phyloP scores from a whole-genome alignment of 2,329 filamentous ascomycete species.

The Purpureocillium takamizusanense region DNA sequence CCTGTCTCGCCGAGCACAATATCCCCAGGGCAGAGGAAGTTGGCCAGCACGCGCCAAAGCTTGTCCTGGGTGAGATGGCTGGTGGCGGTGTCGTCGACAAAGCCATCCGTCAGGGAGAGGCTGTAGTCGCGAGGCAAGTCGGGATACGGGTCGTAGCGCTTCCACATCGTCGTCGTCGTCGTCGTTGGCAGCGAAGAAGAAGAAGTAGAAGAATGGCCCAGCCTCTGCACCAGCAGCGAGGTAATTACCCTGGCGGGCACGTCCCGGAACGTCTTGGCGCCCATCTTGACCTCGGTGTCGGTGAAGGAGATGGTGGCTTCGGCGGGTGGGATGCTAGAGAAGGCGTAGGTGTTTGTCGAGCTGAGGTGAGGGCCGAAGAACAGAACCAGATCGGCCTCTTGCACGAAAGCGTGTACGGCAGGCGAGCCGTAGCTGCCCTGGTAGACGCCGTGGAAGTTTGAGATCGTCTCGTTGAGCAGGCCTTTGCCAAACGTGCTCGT shows the following conservation, averaged over 20 bases:
- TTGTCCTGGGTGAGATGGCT: constrained; percentile 10
- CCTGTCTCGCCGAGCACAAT: constrained; percentile 50
- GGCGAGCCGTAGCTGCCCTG: constrained; percentile 29
- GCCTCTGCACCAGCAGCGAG: constrained; percentile 10
- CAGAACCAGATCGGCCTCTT: constrained; percentile 33
- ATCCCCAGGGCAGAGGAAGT: constrained; percentile 41
- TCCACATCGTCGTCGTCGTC: constrained; percentile 11
- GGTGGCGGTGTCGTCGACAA: too few species aligned
- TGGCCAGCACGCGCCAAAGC: constrained; percentile 36
- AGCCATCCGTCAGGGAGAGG: constrained; percentile 22
- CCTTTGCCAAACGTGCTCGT: constrained; percentile 39
- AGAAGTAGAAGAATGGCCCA: too few species aligned
- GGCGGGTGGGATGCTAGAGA: constrained; percentile 24
- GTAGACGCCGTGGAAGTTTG: constrained; percentile 41
- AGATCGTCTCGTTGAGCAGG: constrained; percentile 35
- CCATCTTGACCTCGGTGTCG: constrained; percentile 20
- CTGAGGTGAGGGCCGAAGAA: constrained; percentile 36
- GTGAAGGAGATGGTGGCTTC: constrained; percentile 22
- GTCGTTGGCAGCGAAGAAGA: too few species aligned
- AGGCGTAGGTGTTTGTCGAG: constrained; percentile 33
- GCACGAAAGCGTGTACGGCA: constrained; percentile 24
- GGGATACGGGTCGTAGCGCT: constrained; percentile 15
- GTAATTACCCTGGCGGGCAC: constrained; percentile 12
- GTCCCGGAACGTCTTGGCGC: constrained; percentile 20
- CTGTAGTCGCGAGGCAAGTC: constrained; percentile 15